Base-by-base conservation (phyloP, 345 rosid genomes). In the Corymbia maculata region DNA sequence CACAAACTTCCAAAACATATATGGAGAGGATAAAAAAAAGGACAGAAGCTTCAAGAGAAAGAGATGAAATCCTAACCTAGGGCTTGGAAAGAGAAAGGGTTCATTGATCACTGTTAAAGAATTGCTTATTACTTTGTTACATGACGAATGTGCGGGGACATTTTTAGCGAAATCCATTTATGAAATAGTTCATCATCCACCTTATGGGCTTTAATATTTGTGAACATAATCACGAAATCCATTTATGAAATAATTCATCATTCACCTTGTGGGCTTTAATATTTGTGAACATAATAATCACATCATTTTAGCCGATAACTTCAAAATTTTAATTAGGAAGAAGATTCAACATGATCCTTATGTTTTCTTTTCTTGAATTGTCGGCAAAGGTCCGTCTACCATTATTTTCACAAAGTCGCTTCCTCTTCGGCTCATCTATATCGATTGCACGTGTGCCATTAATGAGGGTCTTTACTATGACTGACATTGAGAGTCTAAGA, bases 401-500 rank as follows among this genome's bases (percentile, higher is more conserved):
- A 3, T 61, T 59, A 24, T 51, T 12, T 59, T 11, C 68, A 59
- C 68, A 59, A 59, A 12, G 32, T 7, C 1, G 30, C 68, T 5
- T 26, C 15, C 68, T 5, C 68, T 26, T 59, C 0, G 0, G 68
- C 32, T 59, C 15, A 13, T 11, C 68, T 59, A 30, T 59, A 12
- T 59, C 26, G 68, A 15, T 59, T 59, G 30, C 26, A 13, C 68
- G 2, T 28, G 4, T 24, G 0, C 66, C 66, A 59, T 59, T 0
- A 13, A 59, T 14, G 12, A 59, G 66, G 28, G 66, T n/a, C 0
- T 7, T n/a, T 4, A 3, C 66, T 30, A 26, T 1, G 1, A 26
- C 7, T 5, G 12, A 10, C 66, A 26, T 0, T 0, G 7, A 55
- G 26, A 55, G 5, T 26, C 15, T 36, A 0, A 59, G 66, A 59